phyloP scores from a whole-genome alignment of 148 eudicot species.

The Rhododendron simsii region DNA sequence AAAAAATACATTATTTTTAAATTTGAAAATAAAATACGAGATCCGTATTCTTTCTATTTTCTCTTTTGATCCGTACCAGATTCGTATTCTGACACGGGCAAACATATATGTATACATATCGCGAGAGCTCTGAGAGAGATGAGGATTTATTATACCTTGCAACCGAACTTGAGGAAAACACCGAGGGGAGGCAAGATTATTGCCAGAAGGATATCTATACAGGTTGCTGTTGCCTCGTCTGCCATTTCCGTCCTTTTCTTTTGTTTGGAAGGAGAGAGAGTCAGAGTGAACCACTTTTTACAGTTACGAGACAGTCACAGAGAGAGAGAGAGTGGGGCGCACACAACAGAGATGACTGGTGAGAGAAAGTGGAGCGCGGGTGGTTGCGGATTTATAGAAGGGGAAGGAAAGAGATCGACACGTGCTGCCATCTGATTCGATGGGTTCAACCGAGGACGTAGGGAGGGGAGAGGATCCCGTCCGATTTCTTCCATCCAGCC shows the following conservation, averaged over 20 bases:
- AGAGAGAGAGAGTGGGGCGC: background rate
- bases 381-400: background rate
- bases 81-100: no score
- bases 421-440: background rate
- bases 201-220: constrained; percentile 34
- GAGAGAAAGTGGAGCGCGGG: background rate
- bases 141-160: constrained; percentile 15
- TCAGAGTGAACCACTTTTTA: background rate
- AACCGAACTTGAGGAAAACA: constrained; percentile 38
- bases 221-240: constrained; percentile 20
- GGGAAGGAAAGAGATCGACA: background rate
- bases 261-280: background rate
- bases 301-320: background rate
- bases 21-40: background rate
- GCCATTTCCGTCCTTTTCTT: constrained; percentile 8
- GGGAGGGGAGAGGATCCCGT: no score
- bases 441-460: no score
- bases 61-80: no score
- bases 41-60: background rate
- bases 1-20: no score
- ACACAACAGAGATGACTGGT: background rate
- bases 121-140: background rate
- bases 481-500: no score
- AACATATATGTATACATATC: background rate
- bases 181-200: constrained; percentile 45